Evolutionary conservation across 169 alveolate species (phyloP).

Genomic region (Plasmodium relictum): DNA sequence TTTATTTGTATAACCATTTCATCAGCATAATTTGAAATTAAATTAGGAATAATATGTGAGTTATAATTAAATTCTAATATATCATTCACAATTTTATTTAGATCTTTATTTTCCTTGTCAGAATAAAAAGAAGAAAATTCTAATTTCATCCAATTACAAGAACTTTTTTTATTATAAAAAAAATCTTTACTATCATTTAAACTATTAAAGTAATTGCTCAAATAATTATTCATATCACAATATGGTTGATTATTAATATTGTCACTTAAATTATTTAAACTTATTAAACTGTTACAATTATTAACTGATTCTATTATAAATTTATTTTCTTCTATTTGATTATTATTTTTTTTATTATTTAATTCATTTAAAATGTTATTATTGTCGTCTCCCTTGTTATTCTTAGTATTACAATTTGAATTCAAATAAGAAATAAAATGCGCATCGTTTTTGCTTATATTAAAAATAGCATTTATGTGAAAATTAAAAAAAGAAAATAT

Average conservation of each 20-base stretch:
- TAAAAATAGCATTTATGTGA: neutral
- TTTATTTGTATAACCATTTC: neutral
- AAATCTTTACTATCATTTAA: no score
- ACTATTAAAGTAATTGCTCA: no score
- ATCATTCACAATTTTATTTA: neutral
- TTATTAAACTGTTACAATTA: no score
- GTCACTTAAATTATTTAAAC: no score
- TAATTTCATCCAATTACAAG: no score
- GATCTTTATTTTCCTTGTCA: neutral
- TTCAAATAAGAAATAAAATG: neutral
- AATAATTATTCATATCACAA: no score
- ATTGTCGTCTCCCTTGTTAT: neutral
- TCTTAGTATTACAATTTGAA: neutral
- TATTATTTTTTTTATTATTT: neutral
- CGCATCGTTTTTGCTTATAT: neutral
- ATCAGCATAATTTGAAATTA: constrained; percentile 25
- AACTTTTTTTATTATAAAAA: no score
- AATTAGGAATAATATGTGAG: constrained; percentile 42
- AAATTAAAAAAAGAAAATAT: constrained; percentile 26
- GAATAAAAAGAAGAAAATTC: no score
- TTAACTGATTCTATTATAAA: neutral
- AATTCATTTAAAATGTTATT: neutral
- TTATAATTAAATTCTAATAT: constrained; percentile 26
- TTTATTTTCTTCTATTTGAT: neutral
- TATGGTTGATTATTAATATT: no score